Conservation (phyloP, 1,284 basidiomycete species). For the Rhodofomes roseus region DNA sequence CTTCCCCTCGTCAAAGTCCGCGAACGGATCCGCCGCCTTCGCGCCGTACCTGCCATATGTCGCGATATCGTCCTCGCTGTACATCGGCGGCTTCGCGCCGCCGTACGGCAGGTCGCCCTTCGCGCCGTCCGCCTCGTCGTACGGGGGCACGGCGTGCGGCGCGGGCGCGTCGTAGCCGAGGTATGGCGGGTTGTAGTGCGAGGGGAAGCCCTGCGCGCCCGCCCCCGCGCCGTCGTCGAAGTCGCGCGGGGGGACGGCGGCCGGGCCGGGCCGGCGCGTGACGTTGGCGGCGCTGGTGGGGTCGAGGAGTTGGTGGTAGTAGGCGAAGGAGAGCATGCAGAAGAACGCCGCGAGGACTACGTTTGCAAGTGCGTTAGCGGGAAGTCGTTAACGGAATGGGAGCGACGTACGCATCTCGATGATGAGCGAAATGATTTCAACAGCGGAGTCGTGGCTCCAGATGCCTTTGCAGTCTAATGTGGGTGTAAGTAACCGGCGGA, state of each 20-base stretch:
- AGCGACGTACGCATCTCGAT: constrained; percentile 42
- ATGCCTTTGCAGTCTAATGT: constrained; percentile 48
- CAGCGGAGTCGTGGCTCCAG: constrained; percentile 59
- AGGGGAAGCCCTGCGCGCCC: constrained; percentile 20
- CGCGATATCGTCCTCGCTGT: constrained; percentile 23
- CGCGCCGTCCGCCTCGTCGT: constrained; percentile 1
- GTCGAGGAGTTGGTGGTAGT: constrained; percentile 69
- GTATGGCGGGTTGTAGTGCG: constrained; percentile 40
- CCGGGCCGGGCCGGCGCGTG: constrained; percentile 25
- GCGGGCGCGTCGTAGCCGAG: constrained; percentile 12
- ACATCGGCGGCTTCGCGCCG: constrained; percentile 37
- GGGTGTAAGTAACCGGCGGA: not conserved
- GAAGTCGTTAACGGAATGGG: not conserved
- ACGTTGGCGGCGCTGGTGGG: constrained; percentile 43
- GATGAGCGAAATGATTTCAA: constrained; percentile 57
- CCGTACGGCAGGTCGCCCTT: constrained; percentile 18
- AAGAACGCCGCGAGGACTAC: constrained; percentile 56
- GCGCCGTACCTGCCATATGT: constrained; percentile 16
- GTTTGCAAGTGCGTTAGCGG: not conserved
- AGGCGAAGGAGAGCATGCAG: constrained; percentile 57
- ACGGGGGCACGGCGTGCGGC: constrained; percentile 37
- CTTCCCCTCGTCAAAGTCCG: constrained; percentile 34
- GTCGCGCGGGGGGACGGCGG: constrained; percentile 14
- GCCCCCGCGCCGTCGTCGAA: constrained; percentile 12
- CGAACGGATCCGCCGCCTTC: constrained; percentile 42